phyloP scores from a whole-genome alignment of 345 rosid species.

The Clarkia xantiana region DNA sequence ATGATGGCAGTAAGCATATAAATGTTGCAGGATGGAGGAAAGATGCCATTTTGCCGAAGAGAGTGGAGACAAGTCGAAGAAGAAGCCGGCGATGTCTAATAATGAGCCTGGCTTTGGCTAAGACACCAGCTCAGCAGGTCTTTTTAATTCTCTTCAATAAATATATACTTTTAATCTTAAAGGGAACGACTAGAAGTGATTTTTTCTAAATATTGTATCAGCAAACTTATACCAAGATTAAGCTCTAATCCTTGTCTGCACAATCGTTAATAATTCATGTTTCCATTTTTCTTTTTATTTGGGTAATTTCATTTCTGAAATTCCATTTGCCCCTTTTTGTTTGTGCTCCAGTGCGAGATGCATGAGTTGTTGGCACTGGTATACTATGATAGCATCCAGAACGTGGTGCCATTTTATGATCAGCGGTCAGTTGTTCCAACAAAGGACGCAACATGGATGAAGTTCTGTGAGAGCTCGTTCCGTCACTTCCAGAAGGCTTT shows the following conservation, averaged over 20 bases:
- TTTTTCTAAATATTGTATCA: not conserved
- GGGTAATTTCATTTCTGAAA: not conserved
- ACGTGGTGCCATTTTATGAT: slow-evolving; percentile 86
- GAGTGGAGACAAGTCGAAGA: slow-evolving; percentile 91
- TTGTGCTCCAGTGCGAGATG: slow-evolving; percentile 60
- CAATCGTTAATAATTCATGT: no score
- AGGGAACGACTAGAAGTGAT: not conserved
- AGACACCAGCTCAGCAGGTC: slow-evolving; percentile 78
- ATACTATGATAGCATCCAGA: slow-evolving; percentile 96
- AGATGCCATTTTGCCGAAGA: slow-evolving; percentile 52
- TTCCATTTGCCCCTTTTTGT: slow-evolving; percentile 6
- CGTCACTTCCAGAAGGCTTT: slow-evolving; percentile 82
- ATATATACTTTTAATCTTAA: not conserved
- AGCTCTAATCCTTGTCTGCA: no score
- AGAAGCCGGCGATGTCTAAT: slow-evolving; percentile 87
- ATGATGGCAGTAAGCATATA: slow-evolving; percentile 98
- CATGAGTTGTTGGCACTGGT: slow-evolving; percentile 92
- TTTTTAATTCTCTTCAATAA: slow-evolving; percentile 6
- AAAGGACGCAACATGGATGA: slow-evolving; percentile 66
- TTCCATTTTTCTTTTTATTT: no score
- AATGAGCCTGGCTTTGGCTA: slow-evolving; percentile 90
- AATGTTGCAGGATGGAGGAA: slow-evolving; percentile 91
- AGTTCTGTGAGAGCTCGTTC: slow-evolving; percentile 70
- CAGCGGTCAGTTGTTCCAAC: slow-evolving; percentile 68
- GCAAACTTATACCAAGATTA: no score